Evolutionary conservation across 176 grass and related monocot species (phyloP).

Genomic region (Aegilops sharonensis): DNA sequence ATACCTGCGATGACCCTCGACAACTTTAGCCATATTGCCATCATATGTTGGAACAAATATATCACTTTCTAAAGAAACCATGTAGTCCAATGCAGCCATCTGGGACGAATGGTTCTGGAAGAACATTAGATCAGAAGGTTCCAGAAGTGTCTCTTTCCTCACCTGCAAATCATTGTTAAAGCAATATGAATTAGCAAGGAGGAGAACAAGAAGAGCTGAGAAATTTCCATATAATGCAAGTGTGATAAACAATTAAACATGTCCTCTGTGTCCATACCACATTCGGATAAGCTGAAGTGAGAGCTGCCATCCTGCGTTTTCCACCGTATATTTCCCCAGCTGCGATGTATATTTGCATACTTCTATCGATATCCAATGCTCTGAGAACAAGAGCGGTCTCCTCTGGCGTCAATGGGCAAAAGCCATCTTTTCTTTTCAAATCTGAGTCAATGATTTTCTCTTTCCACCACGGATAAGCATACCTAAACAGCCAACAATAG

Average conservation of each 20-base stretch:
- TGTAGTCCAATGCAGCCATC: constrained; percentile 97
- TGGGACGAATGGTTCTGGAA: constrained; percentile 98
- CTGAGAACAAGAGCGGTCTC: constrained; percentile 82
- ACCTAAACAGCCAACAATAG: constrained; percentile 46
- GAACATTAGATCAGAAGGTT: constrained; percentile 73
- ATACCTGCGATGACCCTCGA: constrained; percentile 93
- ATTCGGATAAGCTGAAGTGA: constrained; percentile 77
- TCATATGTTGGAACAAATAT: constrained; percentile 94
- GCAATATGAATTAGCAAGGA: background rate
- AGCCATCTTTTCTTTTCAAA: constrained; percentile 80
- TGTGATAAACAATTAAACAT: background rate
- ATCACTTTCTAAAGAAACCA: constrained; percentile 90
- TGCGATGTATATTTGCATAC: constrained; percentile 89
- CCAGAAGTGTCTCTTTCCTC: constrained; percentile 82
- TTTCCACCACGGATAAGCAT: constrained; percentile 99
- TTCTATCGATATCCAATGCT: constrained; percentile 76
- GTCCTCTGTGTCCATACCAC: constrained; percentile 51
- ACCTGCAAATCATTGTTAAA: constrained; percentile 46
- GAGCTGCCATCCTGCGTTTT: constrained; percentile 65
- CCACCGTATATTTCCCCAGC: constrained; percentile 93
- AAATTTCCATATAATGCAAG: background rate
- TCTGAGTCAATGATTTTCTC: constrained; percentile 87
- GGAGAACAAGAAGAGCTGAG: background rate
- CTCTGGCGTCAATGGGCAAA: constrained; percentile 92
- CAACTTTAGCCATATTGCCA: constrained; percentile 97